Percentiles rank a stretch among this genome's conserved stretches.
Evolutionary conservation across 345 rosid genomes (phyloP).

Genomic region (Clarkia xantiana): DNA sequence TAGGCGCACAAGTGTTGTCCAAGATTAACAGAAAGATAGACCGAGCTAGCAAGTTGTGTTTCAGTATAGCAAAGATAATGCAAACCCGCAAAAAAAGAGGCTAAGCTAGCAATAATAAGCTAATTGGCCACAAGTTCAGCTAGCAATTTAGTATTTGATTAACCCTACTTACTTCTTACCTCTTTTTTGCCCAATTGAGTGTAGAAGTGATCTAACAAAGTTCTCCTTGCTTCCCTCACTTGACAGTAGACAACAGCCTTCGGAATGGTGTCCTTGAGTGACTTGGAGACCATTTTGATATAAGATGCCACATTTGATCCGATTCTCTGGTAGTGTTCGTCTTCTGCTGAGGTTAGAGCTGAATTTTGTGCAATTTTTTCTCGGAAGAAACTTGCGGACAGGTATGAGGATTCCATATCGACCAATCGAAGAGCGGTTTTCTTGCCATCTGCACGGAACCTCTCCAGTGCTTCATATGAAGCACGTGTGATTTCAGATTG

Average conservation of each 20-base stretch:
- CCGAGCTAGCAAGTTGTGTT: no score
- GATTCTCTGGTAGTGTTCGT: slow-evolving; percentile 42
- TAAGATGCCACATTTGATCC: slow-evolving; percentile 46
- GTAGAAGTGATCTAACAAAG: slow-evolving; percentile 38
- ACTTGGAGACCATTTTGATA: slow-evolving; percentile 41
- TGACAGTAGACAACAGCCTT: slow-evolving; percentile 62
- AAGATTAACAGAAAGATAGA: no score
- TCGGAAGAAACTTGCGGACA: slow-evolving; percentile 54
- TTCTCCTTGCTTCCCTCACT: slow-evolving; percentile 44
- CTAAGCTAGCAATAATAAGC: no score
- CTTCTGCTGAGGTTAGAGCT: slow-evolving; percentile 19
- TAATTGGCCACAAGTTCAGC: no score
- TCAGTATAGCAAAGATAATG: no score
- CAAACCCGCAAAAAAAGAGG: no score
- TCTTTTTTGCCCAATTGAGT: slow-evolving; percentile 34
- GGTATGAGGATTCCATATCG: slow-evolving; percentile 63
- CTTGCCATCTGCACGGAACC: slow-evolving; percentile 43
- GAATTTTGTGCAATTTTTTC: slow-evolving; percentile 35
- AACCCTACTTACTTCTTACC: slow-evolving; percentile 15
- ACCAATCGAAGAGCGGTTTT: slow-evolving; percentile 41
- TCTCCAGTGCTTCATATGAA: slow-evolving; percentile 35
- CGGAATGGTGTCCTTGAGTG: slow-evolving; percentile 40
- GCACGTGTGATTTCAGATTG: slow-evolving; percentile 41
- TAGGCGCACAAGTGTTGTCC: no score
- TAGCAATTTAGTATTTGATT: no score